A percentile compares a stretch with the other conserved stretches of the same genome.
Evolutionary conservation across 352 stramenopile genomes (phyloP).

Genomic region (Phytopythium aichiense): DNA sequence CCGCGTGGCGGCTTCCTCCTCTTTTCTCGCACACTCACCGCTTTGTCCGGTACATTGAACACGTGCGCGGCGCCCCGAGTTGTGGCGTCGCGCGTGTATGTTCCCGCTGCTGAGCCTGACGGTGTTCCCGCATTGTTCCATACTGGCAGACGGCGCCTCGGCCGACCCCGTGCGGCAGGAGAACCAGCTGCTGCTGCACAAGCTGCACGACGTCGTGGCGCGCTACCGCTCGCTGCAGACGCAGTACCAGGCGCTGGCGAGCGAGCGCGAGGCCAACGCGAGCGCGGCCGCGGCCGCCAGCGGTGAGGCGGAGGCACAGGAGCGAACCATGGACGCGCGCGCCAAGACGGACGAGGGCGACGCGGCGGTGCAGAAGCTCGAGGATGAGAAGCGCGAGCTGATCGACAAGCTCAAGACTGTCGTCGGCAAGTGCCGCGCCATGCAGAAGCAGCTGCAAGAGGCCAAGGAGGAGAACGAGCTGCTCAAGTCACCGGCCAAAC

Average conservation of each 20-base stretch:
- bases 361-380: slow-evolving; percentile 39
- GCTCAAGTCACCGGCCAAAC: slow-evolving; percentile 31
- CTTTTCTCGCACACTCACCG: slow-evolving; percentile 5
- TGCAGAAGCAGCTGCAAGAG: slow-evolving; percentile 72
- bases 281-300: neutral
- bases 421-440: slow-evolving; percentile 56
- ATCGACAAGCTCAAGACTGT: slow-evolving; percentile 76
- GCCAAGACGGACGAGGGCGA: slow-evolving; percentile 3
- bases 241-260: slow-evolving; percentile 36
- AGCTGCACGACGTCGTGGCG: slow-evolving; percentile 49
- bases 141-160: neutral
- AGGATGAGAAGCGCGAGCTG: slow-evolving; percentile 66
- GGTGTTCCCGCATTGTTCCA: neutral
- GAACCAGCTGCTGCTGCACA: slow-evolving; percentile 51
- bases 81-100: slow-evolving; percentile 5
- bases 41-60: slow-evolving; percentile 4
- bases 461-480: slow-evolving; percentile 52
- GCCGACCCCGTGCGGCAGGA: slow-evolving; percentile 44
- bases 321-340: neutral
- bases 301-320: neutral
- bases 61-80: slow-evolving; percentile 1
- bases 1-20: neutral
- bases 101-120: slow-evolving; percentile 3
- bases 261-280: slow-evolving; percentile 16
- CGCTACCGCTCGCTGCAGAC: slow-evolving; percentile 50